phyloP scores from a whole-genome alignment of 345 rosid species.

The Brassica cretica region DNA sequence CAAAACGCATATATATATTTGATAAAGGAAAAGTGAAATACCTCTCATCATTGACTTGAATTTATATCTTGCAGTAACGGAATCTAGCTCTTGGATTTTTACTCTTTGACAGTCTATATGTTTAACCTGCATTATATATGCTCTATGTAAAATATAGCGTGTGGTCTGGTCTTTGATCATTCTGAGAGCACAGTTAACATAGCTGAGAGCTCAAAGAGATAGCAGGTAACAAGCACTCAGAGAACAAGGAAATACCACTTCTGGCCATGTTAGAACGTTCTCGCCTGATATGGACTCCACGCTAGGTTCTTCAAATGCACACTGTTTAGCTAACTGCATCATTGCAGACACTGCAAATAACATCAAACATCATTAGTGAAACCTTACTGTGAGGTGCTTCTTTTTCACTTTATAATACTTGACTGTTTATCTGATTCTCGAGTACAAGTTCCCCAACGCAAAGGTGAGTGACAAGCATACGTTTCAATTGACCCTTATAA shows the following conservation, averaged over 20 bases:
- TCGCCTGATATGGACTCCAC: conserved; percentile 89
- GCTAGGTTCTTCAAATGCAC: conserved; percentile 94
- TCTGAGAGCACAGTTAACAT: neutral
- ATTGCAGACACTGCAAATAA: conserved; percentile 87
- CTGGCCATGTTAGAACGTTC: conserved; percentile 91
- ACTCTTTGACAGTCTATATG: conserved; percentile 78
- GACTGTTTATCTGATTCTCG: neutral
- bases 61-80: conserved; percentile 65
- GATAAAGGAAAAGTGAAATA: conserved; percentile 32
- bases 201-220: conserved; percentile 18
- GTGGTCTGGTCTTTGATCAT: conserved; percentile 13
- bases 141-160: neutral
- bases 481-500: conserved; percentile 7
- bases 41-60: conserved; percentile 98
- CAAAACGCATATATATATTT: neutral
- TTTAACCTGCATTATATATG: conserved; percentile 61
- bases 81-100: conserved; percentile 77
- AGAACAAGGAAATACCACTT: conserved; percentile 62
- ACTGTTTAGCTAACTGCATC: conserved; percentile 89
- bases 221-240: conserved; percentile 5
- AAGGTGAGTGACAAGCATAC: conserved; percentile 18
- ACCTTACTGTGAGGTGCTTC: neutral
- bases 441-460: conserved; percentile 1
- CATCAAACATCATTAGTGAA: conserved; percentile 27
- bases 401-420: neutral